Evolutionary conservation across 495 filamentous ascomycete species (phyloP).

Genomic region (Emericellopsis terricola): DNA sequence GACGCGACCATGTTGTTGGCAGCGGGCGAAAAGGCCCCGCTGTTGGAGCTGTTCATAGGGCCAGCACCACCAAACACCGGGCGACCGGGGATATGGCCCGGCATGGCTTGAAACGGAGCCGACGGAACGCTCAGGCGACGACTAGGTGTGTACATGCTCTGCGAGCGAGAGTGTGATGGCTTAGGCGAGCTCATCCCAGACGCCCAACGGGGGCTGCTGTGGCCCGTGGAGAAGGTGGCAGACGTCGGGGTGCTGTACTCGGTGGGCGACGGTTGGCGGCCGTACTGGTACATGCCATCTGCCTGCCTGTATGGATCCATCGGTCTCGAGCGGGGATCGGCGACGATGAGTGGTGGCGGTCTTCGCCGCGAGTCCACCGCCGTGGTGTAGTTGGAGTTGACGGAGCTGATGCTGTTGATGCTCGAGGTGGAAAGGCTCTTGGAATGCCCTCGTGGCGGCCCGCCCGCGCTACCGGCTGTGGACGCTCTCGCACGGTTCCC

Average conservation of each 20-base stretch:
- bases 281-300: slow-evolving; percentile 34
- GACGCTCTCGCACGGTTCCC: slow-evolving; percentile 54
- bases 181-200: slow-evolving; percentile 48
- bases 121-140: slow-evolving; percentile 72
- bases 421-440: slow-evolving; percentile 75
- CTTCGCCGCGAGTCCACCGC: slow-evolving; percentile 45
- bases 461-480: slow-evolving; percentile 45
- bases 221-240: slow-evolving; percentile 52
- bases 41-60: slow-evolving; percentile 29
- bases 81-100: slow-evolving; percentile 34
- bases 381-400: slow-evolving; percentile 48
- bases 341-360: slow-evolving; percentile 72
- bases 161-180: slow-evolving; percentile 41
- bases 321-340: slow-evolving; percentile 41
- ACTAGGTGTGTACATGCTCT: slow-evolving; percentile 49
- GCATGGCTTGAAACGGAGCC: slow-evolving; percentile 54
- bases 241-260: slow-evolving; percentile 66
- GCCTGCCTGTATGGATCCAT: slow-evolving; percentile 39
- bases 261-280: slow-evolving; percentile 38
- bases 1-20: slow-evolving; percentile 44
- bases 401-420: slow-evolving; percentile 42
- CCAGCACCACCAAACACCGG: slow-evolving; percentile 36
- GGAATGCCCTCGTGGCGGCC: slow-evolving; percentile 57
- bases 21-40: slow-evolving; percentile 33
- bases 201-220: slow-evolving; percentile 53